These are phyloP conservation scores for Citrus maxima DNA, from an alignment of 345 rosid species.

Conservation along the genomic window DNA sequence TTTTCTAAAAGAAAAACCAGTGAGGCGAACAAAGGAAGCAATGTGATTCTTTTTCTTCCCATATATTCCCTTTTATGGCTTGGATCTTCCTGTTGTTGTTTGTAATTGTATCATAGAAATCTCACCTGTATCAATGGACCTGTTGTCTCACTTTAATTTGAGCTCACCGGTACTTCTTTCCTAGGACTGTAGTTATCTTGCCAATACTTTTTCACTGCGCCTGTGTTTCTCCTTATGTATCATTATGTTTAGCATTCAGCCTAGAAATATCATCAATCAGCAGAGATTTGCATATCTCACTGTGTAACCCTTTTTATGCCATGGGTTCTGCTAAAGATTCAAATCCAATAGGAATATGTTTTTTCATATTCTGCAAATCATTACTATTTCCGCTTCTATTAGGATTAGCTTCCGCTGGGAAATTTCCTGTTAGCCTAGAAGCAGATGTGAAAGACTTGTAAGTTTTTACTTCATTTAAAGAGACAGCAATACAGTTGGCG, in stretches of 20 bases:
- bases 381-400: not conserved
- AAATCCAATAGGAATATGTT: conserved; percentile 4
- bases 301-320: not conserved
- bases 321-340: conserved; percentile 9
- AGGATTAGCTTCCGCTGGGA: not conserved
- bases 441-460: not conserved
- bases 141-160: not conserved
- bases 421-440: not conserved
- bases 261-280: not conserved
- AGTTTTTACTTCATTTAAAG: not conserved
- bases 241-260: conserved; percentile 8
- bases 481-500: not conserved
- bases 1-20: conserved; percentile 63
- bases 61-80: not conserved
- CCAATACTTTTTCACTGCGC: conserved; percentile 3
- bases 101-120: conserved; percentile 8
- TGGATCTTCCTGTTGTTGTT: conserved; percentile 14
- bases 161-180: not conserved
- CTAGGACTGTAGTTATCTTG: not conserved
- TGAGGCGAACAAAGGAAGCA: conserved; percentile 61
- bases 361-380: not conserved
- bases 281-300: not conserved
- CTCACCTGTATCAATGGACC: conserved; percentile 6
- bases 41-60: conserved; percentile 17
- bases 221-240: conserved; percentile 6